Evolutionary conservation across 768 basidiomycete genomes (phyloP).

Genomic region (Strobilomyces dryophilus): DNA sequence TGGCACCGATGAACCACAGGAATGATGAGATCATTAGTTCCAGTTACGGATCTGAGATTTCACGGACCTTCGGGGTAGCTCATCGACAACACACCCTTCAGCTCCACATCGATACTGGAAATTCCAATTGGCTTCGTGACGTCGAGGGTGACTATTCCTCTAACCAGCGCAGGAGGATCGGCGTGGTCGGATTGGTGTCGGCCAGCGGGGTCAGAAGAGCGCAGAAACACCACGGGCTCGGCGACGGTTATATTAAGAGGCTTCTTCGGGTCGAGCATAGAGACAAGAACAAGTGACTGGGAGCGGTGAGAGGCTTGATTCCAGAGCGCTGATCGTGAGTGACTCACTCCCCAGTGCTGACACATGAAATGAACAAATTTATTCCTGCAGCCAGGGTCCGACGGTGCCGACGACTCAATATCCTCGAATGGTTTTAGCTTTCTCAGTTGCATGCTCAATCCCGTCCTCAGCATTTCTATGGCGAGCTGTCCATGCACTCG

Average conservation of each 20-base stretch:
- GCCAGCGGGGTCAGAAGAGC: slow-evolving; percentile 46
- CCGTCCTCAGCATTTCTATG: no score
- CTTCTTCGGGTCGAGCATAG: slow-evolving; percentile 34
- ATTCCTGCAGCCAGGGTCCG: no score
- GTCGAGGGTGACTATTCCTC: slow-evolving; percentile 61
- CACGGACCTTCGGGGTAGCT: slow-evolving; percentile 84
- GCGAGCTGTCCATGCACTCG: no score
- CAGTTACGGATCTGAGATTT: slow-evolving; percentile 2
- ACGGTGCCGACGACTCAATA: no score
- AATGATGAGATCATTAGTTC: background rate
- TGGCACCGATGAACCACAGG: no score
- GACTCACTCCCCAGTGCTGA: background rate
- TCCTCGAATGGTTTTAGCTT: no score
- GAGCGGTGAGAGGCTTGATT: no score
- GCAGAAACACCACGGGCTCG: slow-evolving; percentile 72
- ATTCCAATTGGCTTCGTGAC: slow-evolving; percentile 79
- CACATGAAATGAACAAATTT: background rate
- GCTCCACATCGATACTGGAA: slow-evolving; percentile 76
- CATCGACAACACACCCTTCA: slow-evolving; percentile 64
- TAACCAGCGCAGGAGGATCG: slow-evolving; percentile 58
- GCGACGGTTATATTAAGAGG: slow-evolving; percentile 56
- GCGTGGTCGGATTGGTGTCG: slow-evolving; percentile 30
- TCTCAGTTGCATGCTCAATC: no score
- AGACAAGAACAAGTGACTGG: background rate
- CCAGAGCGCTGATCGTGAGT: background rate